A percentile compares a stretch with the other conserved stretches of the same genome.
Evolutionary conservation across 225 moss, liverwort and hornwort species (phyloP).

Genomic region (Lunularia cruciata): DNA sequence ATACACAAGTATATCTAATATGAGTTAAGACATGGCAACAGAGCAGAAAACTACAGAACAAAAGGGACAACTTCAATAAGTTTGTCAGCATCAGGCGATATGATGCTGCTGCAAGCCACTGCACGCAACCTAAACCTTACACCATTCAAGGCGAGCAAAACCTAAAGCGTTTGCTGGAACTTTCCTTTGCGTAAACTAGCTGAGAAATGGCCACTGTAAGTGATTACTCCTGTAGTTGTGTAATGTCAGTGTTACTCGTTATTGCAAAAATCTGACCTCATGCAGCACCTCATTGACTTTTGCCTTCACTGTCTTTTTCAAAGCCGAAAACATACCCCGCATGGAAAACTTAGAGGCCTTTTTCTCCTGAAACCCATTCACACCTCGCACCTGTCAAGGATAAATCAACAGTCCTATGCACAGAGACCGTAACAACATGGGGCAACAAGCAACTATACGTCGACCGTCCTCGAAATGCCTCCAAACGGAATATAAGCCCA

Average conservation of each 20-base stretch:
- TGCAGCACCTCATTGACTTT: constrained; percentile 42
- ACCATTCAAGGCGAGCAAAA: neutral
- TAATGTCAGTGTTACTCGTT: neutral
- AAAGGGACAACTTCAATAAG: neutral
- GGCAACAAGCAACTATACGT: too few relatives aligned
- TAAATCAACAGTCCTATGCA: neutral
- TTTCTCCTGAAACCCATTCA: constrained; percentile 41
- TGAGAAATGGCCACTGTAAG: neutral
- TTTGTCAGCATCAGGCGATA: neutral
- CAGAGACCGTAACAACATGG: neutral
- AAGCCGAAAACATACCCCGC: constrained; percentile 45
- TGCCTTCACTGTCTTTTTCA: constrained; percentile 48
- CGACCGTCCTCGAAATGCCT: neutral
- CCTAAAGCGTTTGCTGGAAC: neutral
- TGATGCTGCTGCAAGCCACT: neutral
- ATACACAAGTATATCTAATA: too few relatives aligned
- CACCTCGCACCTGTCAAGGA: constrained; percentile 17
- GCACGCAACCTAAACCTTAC: neutral
- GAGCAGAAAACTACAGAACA: neutral
- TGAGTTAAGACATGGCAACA: neutral
- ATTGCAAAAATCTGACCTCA: constrained; percentile 36
- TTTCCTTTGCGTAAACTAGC: neutral
- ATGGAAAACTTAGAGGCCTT: constrained; percentile 37
- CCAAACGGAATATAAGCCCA: neutral
- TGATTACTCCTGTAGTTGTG: neutral